These are phyloP conservation scores for Suillus subalutaceus DNA, from an alignment of 768 basidiomycete species.

Conservation along the genomic window DNA sequence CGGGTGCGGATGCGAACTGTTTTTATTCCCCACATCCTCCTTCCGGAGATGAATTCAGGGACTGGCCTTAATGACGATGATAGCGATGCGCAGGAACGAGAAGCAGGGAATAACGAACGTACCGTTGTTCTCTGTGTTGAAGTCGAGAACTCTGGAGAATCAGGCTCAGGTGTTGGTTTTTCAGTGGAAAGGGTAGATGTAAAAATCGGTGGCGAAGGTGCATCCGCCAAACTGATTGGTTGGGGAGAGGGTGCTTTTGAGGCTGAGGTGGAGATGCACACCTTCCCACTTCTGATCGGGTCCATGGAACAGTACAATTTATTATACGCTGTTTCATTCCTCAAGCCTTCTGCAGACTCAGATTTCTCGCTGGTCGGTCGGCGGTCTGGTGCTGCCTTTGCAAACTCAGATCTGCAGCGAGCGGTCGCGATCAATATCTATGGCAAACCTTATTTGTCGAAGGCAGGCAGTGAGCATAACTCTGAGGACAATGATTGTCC, in stretches of 20 bases:
- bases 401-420: constrained; percentile 58
- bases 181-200: constrained; percentile 78
- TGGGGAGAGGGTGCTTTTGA: constrained; percentile 46
- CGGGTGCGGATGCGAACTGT: constrained; percentile 93
- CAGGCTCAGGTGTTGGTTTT: constrained; percentile 63
- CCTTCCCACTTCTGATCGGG: constrained; percentile 76
- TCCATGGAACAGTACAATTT: constrained; percentile 85
- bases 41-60: constrained; percentile 43
- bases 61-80: constrained; percentile 35
- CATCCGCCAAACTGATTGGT: constrained; percentile 49
- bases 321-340: constrained; percentile 86
- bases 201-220: constrained; percentile 71
- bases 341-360: constrained; percentile 62
- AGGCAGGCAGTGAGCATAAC: constrained; percentile 20
- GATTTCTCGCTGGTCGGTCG: constrained; percentile 39
- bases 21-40: constrained; percentile 82
- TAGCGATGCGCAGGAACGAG: constrained; percentile 41
- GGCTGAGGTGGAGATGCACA: constrained; percentile 38
- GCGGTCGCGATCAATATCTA: constrained; percentile 80
- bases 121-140: constrained; percentile 92
- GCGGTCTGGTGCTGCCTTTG: constrained; percentile 36
- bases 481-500: constrained; percentile 20
- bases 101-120: constrained; percentile 78
- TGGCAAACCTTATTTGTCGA: constrained; percentile 64
- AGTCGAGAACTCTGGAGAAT: constrained; percentile 79